Base-by-base conservation (phyloP, 2,329 filamentous ascomycete genomes). In the Neonectria hederae region DNA sequence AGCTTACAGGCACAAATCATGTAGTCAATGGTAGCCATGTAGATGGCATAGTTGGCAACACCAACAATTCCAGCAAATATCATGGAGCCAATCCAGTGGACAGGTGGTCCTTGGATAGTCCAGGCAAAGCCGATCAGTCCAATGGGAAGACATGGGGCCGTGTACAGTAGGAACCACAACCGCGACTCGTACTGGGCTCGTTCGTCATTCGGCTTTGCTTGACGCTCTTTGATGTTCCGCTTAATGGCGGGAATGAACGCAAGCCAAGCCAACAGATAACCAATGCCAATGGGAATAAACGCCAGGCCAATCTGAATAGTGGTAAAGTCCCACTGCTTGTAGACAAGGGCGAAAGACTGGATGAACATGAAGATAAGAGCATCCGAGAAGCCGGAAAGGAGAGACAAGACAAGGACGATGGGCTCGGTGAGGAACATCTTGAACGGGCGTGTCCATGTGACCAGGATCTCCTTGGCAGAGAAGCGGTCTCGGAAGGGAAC, bases 321-420 rank as follows among this genome's bases (percentile, higher is more conserved):
- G 22, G 78, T 78, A 69, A 93, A 93, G 48, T 79, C 72, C 89
- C 89, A 93, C 72, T 92, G 88, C 17, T 81, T 77, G 71, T 92
- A 91, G 2, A 93, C 90, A 2, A 92, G 82, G 0, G 81, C 78
- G 69, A 92, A 93, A 0, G 88, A 90, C 75, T 93, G 89, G 58
- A 93, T 87, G 75, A 91, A 92, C 83, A 91, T 92, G 81, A 93
- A 93, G 78, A 93, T 92, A 4, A 93, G 84, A 3, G 90, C 90
- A 63, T 93, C 91, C 10, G 86, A 88, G 81, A 93, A 93, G 32
- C 90, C 90, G 3, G 86, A 90, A 5, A 93, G 86, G 0, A 93
- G 83, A 1, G 90, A 92, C 5, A 93, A 81, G 40, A 85, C 87
- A 17, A 91, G 80, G 11, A 93, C 91, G 62, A 93, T 93, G 4